Conservation (phyloP, 495 filamentous ascomycete species). For the Aspergillus funiculosus region DNA sequence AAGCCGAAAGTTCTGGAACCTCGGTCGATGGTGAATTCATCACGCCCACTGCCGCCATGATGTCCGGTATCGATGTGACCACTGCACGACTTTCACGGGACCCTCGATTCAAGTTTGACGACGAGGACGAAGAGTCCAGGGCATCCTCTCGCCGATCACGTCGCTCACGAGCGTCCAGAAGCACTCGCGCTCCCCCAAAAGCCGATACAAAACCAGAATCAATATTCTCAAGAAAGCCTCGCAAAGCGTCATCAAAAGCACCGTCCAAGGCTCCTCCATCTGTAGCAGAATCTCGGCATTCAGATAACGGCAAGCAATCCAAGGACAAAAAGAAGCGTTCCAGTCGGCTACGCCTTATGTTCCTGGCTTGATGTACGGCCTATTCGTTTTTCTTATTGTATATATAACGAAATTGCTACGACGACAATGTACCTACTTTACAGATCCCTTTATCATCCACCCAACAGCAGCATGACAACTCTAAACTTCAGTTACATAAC, state of each 20-base stretch:
- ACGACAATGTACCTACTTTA: background rate
- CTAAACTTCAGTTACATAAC: background rate
- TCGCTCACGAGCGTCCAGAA: conserved; percentile 25
- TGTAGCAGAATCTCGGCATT: conserved; percentile 18
- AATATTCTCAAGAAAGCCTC: conserved; percentile 8
- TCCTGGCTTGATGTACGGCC: conserved; percentile 27
- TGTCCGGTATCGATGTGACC: conserved; percentile 47
- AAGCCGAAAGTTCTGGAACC: conserved; percentile 54
- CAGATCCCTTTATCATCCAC: background rate
- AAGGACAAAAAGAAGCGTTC: conserved; percentile 40
- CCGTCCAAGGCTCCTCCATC: conserved; percentile 17
- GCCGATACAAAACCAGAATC: conserved; percentile 22
- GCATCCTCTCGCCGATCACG: conserved; percentile 37
- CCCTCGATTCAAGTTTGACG: conserved; percentile 37
- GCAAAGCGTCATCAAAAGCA: conserved; percentile 20
- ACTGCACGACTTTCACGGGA: conserved; percentile 32
- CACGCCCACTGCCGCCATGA: conserved; percentile 64
- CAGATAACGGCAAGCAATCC: conserved; percentile 32
- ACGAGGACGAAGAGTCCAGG: conserved; percentile 39
- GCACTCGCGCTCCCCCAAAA: conserved; percentile 15
- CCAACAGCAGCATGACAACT: background rate
- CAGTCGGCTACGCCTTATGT: conserved; percentile 42
- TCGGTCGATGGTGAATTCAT: conserved; percentile 83
- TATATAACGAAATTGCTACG: conserved; percentile 3
- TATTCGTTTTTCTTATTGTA: conserved; percentile 1